Evolutionary conservation across 2,329 filamentous ascomycete species (phyloP).

Genomic region (Botryotinia calthae): DNA sequence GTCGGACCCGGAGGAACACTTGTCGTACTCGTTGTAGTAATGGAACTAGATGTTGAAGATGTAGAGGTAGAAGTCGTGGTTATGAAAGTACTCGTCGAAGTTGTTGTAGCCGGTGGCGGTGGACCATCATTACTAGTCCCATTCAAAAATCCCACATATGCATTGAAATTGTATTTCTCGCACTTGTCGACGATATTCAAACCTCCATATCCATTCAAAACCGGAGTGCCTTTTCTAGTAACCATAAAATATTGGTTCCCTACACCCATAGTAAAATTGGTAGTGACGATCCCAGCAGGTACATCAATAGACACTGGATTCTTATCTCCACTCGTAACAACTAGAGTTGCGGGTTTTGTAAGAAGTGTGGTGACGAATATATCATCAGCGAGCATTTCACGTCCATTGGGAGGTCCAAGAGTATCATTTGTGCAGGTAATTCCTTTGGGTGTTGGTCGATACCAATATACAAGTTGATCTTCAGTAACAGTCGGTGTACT

Average conservation of each 20-base stretch:
- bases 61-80: constrained; percentile 17
- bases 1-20: background rate
- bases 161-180: constrained; percentile 39
- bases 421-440: constrained; percentile 34
- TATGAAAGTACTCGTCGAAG: constrained; percentile 8
- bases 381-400: constrained; percentile 34
- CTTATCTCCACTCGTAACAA: constrained; percentile 36
- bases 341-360: constrained; percentile 35
- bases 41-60: background rate
- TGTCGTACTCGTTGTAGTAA: background rate
- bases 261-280: constrained; percentile 38
- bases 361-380: constrained; percentile 40
- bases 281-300: constrained; percentile 38
- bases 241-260: constrained; percentile 37
- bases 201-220: constrained; percentile 31
- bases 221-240: constrained; percentile 28
- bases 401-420: constrained; percentile 34
- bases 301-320: constrained; percentile 32
- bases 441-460: constrained; percentile 37
- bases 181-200: constrained; percentile 34
- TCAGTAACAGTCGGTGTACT: constrained; percentile 23
- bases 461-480: constrained; percentile 40
- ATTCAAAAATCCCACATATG: constrained; percentile 36
- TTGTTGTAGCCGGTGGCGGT: constrained; percentile 14
- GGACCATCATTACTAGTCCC: constrained; percentile 20